Percentiles rank a stretch among this genome's conserved stretches.
Conservation (phyloP, 495 filamentous ascomycete species). For the Penicillium pancosmium region DNA sequence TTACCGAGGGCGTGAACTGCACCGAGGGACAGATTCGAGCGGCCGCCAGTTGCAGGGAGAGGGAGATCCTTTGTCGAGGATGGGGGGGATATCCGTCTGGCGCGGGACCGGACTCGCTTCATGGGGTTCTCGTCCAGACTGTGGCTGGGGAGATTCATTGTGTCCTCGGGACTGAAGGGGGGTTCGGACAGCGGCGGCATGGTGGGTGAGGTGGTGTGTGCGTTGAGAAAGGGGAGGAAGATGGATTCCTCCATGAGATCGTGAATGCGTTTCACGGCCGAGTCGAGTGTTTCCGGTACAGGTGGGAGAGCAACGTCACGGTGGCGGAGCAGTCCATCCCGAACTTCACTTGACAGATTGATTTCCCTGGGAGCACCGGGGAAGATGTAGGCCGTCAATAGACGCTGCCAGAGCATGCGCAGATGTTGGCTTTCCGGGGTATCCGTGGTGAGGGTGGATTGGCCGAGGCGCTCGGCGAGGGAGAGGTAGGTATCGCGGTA, state of each 20-base stretch:
- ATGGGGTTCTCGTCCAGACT: slow-evolving; percentile 37
- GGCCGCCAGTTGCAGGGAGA: slow-evolving; percentile 28
- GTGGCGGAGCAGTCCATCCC: slow-evolving; percentile 74
- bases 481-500: slow-evolving; percentile 76
- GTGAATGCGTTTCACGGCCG: slow-evolving; percentile 89
- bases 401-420: slow-evolving; percentile 68
- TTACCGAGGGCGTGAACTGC: slow-evolving; percentile 39
- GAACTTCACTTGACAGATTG: slow-evolving; percentile 85
- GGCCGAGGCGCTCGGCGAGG: slow-evolving; percentile 48
- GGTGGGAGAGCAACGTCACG: slow-evolving; percentile 67
- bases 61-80: slow-evolving; percentile 45
- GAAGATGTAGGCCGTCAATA: slow-evolving; percentile 55
- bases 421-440: slow-evolving; percentile 69
- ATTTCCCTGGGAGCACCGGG: slow-evolving; percentile 83
- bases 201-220: slow-evolving; percentile 35
- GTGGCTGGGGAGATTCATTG: slow-evolving; percentile 34
- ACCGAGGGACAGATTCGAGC: slow-evolving; percentile 39
- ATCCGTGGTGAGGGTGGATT: slow-evolving; percentile 42
- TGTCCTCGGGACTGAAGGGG: slow-evolving; percentile 35
- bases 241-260: slow-evolving; percentile 98
- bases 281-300: slow-evolving; percentile 73
- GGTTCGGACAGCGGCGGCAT: slow-evolving; percentile 36
- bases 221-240: slow-evolving; percentile 49
- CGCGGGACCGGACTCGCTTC: slow-evolving; percentile 37
- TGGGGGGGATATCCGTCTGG: slow-evolving; percentile 46